Conservation (phyloP, 106 monocot genomes). For the Acorus gramineus region DNA sequence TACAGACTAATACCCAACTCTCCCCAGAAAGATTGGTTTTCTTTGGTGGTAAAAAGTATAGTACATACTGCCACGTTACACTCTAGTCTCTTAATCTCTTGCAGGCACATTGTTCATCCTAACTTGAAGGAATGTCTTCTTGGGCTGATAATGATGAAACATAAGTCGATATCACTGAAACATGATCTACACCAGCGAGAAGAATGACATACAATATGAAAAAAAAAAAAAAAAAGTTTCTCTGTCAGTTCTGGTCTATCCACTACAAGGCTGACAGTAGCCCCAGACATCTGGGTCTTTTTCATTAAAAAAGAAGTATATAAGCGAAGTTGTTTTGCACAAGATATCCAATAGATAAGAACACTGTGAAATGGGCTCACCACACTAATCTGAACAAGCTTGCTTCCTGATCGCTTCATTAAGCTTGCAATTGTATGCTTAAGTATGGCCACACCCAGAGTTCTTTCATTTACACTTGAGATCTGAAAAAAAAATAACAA, state of each 20-base stretch:
- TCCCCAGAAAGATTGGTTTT: too few relatives aligned
- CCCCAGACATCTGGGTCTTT: conserved; percentile 80
- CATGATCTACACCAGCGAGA: too few relatives aligned
- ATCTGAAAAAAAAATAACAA: background rate
- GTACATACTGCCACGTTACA: too few relatives aligned
- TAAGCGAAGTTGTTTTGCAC: too few relatives aligned
- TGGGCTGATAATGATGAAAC: conserved; percentile 5
- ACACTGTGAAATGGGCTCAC: conserved; percentile 15
- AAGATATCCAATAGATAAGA: background rate
- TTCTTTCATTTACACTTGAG: conserved; percentile 50
- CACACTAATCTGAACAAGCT: conserved; percentile 87
- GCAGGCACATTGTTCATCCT: too few relatives aligned
- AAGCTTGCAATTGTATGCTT: conserved; percentile 65
- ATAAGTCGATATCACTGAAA: background rate
- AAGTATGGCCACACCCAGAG: conserved; percentile 77
- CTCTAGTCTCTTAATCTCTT: too few relatives aligned
- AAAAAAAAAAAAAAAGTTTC: conserved; percentile 26
- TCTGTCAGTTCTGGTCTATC: conserved; percentile 49
- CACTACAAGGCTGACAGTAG: conserved; percentile 56
- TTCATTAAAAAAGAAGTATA: conserved; percentile 3
- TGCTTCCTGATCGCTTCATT: conserved; percentile 72
- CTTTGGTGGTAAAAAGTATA: too few relatives aligned
- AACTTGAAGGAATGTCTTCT: conserved; percentile 11
- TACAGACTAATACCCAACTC: too few relatives aligned
- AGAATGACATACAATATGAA: background rate